Conservation (phyloP, 2,329 filamentous ascomycete genomes). For the Rosellinia necatrix region DNA sequence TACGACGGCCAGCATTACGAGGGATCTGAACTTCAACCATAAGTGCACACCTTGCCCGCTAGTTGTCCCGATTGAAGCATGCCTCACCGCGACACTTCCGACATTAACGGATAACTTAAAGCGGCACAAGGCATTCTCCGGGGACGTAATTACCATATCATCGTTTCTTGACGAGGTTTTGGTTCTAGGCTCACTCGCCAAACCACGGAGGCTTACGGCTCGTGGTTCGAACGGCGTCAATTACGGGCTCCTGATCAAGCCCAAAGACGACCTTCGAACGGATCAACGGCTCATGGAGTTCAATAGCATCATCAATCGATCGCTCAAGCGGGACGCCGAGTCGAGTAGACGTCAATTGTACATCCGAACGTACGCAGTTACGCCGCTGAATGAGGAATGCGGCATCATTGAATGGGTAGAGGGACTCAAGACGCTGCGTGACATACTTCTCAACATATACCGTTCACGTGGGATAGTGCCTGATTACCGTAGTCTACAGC, state of each 20-base stretch:
- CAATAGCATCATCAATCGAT: constrained; percentile 96
- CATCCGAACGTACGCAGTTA: constrained; percentile 96
- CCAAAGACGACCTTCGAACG: constrained; percentile 95
- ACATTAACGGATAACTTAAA: constrained; percentile 71
- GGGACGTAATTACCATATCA: constrained; percentile 82
- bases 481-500: constrained; percentile 71
- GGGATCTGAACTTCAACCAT: constrained; percentile 82
- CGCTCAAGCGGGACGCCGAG: constrained; percentile 88
- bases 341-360: constrained; percentile 88
- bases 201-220: constrained; percentile 86
- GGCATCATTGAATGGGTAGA: constrained; percentile 99
- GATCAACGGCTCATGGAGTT: constrained; percentile 99
- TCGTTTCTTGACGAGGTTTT: constrained; percentile 85
- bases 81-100: constrained; percentile 81
- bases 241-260: constrained; percentile 94
- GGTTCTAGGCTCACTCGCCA: constrained; percentile 88
- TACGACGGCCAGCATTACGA: constrained; percentile 72
- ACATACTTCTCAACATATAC: constrained; percentile 83
- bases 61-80: constrained; percentile 86
- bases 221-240: constrained; percentile 85
- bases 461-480: constrained; percentile 71
- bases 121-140: constrained; percentile 84
- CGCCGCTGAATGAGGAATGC: constrained; percentile 95
- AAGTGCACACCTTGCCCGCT: constrained; percentile 81
- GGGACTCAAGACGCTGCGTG: constrained; percentile 89